Evolutionary conservation across 2,329 filamentous ascomycete genomes (phyloP).

Genomic region (Botrytis hyacinthi): DNA sequence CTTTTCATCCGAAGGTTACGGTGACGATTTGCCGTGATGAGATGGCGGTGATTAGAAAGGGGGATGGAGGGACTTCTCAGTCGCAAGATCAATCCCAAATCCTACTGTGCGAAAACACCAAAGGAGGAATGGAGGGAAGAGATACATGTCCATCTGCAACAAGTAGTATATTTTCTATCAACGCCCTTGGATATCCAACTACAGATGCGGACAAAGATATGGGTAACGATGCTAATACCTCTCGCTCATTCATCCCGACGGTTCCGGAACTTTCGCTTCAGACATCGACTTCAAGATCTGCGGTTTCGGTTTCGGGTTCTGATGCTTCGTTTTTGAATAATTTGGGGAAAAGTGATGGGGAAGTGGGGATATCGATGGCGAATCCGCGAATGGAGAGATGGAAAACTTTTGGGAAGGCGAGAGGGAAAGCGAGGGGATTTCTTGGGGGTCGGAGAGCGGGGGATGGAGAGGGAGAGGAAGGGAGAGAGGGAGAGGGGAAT

Average conservation of each 20-base stretch:
- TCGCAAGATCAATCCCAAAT: neutral
- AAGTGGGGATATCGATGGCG: neutral
- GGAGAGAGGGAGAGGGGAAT: too few relatives aligned
- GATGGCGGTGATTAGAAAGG: neutral
- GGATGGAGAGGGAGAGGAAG: too few relatives aligned
- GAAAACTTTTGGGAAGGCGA: neutral
- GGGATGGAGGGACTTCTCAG: neutral
- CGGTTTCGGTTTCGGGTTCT: neutral
- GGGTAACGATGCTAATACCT: neutral
- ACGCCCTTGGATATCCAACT: neutral
- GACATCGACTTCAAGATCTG: neutral
- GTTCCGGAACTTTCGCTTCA: neutral
- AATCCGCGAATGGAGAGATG: neutral
- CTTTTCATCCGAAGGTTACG: neutral
- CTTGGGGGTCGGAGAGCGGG: neutral
- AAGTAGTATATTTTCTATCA: neutral
- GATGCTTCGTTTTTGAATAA: neutral
- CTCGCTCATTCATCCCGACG: neutral
- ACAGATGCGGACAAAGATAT: neutral
- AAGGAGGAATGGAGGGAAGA: neutral
- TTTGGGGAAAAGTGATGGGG: accelerated
- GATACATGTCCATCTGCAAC: too few relatives aligned
- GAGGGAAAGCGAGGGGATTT: neutral
- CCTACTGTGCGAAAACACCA: accelerated
- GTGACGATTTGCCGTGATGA: neutral